Base-by-base conservation (phyloP, 495 filamentous ascomycete species). In the Oidiodendron maius region DNA sequence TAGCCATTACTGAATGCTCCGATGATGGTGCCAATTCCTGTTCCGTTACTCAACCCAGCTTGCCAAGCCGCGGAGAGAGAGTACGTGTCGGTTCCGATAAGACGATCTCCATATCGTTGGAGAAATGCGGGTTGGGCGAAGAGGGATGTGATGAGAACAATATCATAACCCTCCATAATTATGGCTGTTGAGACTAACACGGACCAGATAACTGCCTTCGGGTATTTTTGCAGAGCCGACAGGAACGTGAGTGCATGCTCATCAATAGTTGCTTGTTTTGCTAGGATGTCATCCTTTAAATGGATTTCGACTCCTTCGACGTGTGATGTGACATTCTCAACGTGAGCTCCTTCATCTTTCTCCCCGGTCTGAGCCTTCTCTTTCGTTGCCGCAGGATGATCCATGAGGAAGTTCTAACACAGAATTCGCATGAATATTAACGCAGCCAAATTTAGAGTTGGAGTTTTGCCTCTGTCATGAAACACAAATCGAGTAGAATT, bases 1-100 rank as follows among this genome's bases (percentile, higher is more conserved):
- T 69, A 83, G 44, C 86, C 86, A 57, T 86, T 87, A 60, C 87
- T 73, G 32, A 84, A 61, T 3, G 88, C 66, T 47, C 86, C 86
- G 51, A 90, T 76, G 25, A 89, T 80, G 62, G 87, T 81, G n/a
- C 86, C 84, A 50, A 70, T 69, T 37, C 69, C 66, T 8, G 70
- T 75, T 44, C 71, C 85, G 58, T 87, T 87, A 51, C 77, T 83
- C 26, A 90, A 64, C 44, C 81, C 83, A 13, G 85, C 66, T 67
- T 89, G 84, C 86, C 86, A 90, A 50, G 78, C 59, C 10, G 84
- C 81, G 11, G 82, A 64, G 6, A 90, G 71, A 16, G 63, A 56
- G 54, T 69, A 71, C 11, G 18, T 16, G 15, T 30, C 25, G 22
- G 41, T 26, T 9, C 37, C 6, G 6, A 4, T 17, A 5, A 30